Evolutionary conservation across 2,329 filamentous ascomycete species (phyloP), one percentile per base, ranked within the genome.

Genomic region (Talaromyces pinophilus): DNA sequence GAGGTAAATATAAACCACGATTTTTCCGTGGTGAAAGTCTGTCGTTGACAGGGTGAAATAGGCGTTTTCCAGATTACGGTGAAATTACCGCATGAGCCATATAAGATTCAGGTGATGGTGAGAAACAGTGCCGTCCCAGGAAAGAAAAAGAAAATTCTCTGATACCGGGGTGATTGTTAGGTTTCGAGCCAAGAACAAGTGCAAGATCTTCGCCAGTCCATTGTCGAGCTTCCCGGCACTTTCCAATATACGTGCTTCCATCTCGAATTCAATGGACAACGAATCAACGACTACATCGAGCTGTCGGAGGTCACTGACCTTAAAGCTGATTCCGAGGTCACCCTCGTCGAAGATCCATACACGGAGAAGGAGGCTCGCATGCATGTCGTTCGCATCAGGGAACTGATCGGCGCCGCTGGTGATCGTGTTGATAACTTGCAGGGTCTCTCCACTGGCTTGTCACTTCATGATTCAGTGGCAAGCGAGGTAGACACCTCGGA

Each of bases 241-340:
- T 95, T 97, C 82, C 93, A 96, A 80, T 97, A 97, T 83, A 96
- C 95, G 63, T 99, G 95, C 84, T 99, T 99, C 83, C 95, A 99
- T 81, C 88, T 99, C 73, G 93, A 98, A 82, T 89, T 93, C 82
- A 89, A 92, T 67, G 92, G 92, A 71, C 84, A 91, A 80, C 90
- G 91, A 70, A 90, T 99, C 85, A 98, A 98, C 79, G 95, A 99
- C 80, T 98, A 95, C 74, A 87, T 96, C 67, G 90, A 96, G 77
- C 86, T 99, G 69, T 93, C 92, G 64, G 94, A 99, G 76, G 91
- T 99, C 64, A 86, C 90, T 59, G 92, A 87, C 65, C 86, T 99
- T 64, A 87, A 87, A 63, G 81, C 90, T 40, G 89, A 93, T 69
- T 91, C 93, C 42, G 90, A 93, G 74, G 86, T 97, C 67, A 86